These are phyloP conservation scores for Acanthamoeba polyphaga DNA, from an alignment of 208 protist species.

Conservation along the genomic window DNA sequence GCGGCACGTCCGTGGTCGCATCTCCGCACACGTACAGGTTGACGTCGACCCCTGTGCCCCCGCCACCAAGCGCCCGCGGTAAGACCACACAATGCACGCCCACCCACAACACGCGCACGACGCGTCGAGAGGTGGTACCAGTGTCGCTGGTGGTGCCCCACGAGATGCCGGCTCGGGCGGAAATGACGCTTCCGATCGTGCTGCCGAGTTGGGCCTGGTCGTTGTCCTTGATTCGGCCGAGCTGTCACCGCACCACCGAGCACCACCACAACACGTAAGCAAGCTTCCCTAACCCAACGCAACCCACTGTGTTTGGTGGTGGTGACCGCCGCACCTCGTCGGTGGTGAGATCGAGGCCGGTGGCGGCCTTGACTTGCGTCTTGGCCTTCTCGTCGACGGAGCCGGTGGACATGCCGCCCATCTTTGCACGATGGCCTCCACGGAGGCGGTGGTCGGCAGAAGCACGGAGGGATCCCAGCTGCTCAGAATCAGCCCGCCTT, in stretches of 20 bases:
- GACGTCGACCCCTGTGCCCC: constrained; percentile 1
- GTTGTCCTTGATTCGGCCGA: not conserved
- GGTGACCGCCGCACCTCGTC: not conserved
- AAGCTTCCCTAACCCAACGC: not conserved
- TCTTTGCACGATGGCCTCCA: not conserved
- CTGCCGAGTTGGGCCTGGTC: not conserved
- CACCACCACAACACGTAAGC: not conserved
- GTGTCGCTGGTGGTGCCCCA: not conserved
- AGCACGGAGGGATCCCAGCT: not conserved
- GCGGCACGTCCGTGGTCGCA: constrained; percentile 37
- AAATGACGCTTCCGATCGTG: not conserved
- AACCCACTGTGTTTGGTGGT: not conserved
- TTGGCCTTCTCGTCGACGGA: not conserved
- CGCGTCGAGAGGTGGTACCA: not conserved
- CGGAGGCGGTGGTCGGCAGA: not conserved
- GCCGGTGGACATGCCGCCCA: not conserved
- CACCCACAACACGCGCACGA: not conserved
- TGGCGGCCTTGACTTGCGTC: not conserved
- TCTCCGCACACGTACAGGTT: constrained; percentile 47
- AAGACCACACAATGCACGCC: not conserved
- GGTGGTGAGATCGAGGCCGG: not conserved
- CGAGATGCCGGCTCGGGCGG: not conserved
- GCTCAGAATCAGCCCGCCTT: not conserved
- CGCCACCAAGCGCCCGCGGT: not conserved
- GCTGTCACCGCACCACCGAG: not conserved